phyloP scores from a whole-genome alignment of 106 monocot species.

The Platanthera zijinensis region DNA sequence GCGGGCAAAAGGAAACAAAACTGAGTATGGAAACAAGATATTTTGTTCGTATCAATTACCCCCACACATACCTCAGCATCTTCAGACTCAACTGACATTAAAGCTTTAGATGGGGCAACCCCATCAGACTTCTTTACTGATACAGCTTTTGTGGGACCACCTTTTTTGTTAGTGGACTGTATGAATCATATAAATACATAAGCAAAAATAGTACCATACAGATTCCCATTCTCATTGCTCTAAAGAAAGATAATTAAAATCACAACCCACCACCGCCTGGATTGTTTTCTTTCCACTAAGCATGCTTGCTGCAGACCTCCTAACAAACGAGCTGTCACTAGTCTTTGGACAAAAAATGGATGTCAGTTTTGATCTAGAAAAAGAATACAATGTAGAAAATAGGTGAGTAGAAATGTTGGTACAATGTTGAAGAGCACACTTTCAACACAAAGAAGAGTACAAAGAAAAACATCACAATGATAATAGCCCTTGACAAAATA shows the following conservation, averaged over 20 bases:
- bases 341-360: constrained; percentile 26
- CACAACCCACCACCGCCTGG: constrained; percentile 48
- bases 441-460: no score
- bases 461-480: no score
- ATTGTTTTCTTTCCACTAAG: constrained; percentile 87
- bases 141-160: constrained; percentile 46
- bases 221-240: not conserved
- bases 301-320: constrained; percentile 97
- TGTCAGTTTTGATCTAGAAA: no score
- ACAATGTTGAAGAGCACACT: no score
- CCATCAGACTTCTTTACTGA: constrained; percentile 63
- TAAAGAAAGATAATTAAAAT: constrained; percentile 1
- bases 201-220: not conserved
- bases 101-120: constrained; percentile 38
- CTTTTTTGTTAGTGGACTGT: constrained; percentile 54
- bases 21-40: not conserved
- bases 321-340: constrained; percentile 40
- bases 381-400: no score
- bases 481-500: no score
- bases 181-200: not conserved
- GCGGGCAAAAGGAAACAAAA: not conserved
- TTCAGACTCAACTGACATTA: constrained; percentile 44
- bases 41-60: not conserved
- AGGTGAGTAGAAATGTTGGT: no score
- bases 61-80: constrained; percentile 73